phyloP scores from a whole-genome alignment of 176 grass and related monocot genomes.

The Pontederia crassipes region DNA sequence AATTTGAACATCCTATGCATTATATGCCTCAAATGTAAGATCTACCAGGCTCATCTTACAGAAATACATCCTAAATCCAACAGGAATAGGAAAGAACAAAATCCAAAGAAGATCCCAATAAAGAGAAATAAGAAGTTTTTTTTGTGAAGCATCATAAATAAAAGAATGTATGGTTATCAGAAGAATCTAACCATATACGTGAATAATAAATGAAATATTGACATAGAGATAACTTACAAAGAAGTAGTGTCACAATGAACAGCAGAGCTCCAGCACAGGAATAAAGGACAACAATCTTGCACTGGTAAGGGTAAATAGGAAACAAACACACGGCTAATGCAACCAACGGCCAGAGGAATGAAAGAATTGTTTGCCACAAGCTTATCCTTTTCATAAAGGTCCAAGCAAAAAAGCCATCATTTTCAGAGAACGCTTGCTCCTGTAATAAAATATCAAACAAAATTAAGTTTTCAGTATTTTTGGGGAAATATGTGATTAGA shows the following conservation, averaged over 20 bases:
- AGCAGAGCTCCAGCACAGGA: slow-evolving; percentile 82
- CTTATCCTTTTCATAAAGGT: slow-evolving; percentile 92
- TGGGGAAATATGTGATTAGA: no score
- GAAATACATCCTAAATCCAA: no score
- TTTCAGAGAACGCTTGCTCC: slow-evolving; percentile 89
- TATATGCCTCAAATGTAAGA: no score
- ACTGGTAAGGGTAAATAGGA: slow-evolving; percentile 98
- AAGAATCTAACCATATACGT: not conserved
- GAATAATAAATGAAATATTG: not conserved
- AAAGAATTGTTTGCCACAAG: slow-evolving; percentile 96
- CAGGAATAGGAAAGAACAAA: no score
- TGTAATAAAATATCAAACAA: slow-evolving; percentile 27
- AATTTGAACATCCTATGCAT: no score
- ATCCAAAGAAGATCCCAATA: no score
- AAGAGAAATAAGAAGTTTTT: no score
- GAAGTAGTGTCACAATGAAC: slow-evolving; percentile 75
- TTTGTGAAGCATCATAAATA: no score
- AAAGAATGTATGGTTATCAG: not conserved
- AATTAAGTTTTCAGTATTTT: no score
- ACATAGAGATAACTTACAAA: slow-evolving; percentile 36
- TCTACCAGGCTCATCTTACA: no score
- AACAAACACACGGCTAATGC: slow-evolving; percentile 92
- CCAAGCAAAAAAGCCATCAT: slow-evolving; percentile 97
- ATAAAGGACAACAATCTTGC: slow-evolving; percentile 99
- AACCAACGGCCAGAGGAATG: slow-evolving; percentile 92